Evolutionary conservation across 106 monocot genomes (phyloP).

Genomic region (Apostasia shenzhenica): DNA sequence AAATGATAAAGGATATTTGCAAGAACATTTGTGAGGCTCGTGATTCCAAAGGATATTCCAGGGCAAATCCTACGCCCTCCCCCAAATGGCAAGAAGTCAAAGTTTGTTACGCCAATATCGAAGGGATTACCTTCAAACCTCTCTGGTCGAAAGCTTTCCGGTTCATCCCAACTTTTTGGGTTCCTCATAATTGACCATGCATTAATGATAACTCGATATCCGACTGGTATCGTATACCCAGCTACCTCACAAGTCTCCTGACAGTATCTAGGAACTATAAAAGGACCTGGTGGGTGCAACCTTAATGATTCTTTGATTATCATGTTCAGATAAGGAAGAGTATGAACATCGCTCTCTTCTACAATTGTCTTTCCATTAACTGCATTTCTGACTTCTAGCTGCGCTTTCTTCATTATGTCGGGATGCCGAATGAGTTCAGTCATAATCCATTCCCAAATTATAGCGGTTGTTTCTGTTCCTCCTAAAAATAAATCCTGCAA

Average conservation of each 20-base stretch:
- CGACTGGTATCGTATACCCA: not conserved
- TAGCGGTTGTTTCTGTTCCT: not conserved
- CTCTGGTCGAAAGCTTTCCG: not conserved
- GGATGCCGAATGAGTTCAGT: too few relatives aligned
- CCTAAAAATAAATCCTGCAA: not conserved
- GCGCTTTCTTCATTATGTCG: too few relatives aligned
- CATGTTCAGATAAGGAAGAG: not conserved
- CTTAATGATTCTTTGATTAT: not conserved
- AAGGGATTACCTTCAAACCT: not conserved
- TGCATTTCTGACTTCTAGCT: not conserved
- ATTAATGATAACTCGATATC: not conserved
- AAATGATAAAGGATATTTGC: not conserved
- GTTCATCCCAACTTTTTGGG: not conserved
- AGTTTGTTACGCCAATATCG: not conserved
- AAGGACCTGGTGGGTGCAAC: not conserved
- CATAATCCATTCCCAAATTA: not conserved
- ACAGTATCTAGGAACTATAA: not conserved
- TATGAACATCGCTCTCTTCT: not conserved
- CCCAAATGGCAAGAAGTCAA: not conserved
- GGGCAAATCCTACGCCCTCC: not conserved
- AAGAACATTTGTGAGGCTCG: not conserved
- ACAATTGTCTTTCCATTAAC: not conserved
- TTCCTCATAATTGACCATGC: constrained; percentile 1
- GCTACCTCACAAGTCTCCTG: not conserved
- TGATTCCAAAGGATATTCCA: not conserved